Evolutionary conservation across 345 rosid genomes (phyloP).

Genomic region (Physaria fendleri): DNA sequence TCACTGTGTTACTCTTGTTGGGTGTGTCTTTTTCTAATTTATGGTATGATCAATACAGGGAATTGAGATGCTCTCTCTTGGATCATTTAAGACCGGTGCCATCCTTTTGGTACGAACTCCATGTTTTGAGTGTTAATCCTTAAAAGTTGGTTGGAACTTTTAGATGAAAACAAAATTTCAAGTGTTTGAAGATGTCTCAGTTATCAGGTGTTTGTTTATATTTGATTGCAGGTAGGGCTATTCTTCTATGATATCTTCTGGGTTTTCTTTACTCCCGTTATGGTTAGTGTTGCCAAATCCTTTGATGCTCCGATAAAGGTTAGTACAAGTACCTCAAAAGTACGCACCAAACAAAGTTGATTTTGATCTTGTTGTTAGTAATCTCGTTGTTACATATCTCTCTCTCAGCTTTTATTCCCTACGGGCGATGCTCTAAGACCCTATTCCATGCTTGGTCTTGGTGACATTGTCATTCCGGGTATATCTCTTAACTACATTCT

Average conservation of each 20-base stretch:
- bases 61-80: slow-evolving; percentile 98
- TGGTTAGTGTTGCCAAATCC: slow-evolving; percentile 99
- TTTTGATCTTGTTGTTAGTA: neutral
- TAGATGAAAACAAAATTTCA: neutral
- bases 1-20: too few relatives aligned
- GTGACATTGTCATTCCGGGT: slow-evolving; percentile 99
- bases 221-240: slow-evolving; percentile 71
- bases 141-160: neutral
- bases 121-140: neutral
- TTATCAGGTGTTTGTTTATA: neutral
- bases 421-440: slow-evolving; percentile 71
- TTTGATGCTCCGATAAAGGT: slow-evolving; percentile 99
- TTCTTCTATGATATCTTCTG: slow-evolving; percentile 96
- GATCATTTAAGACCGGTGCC: slow-evolving; percentile 96
- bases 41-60: slow-evolving; percentile 41
- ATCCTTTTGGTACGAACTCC: slow-evolving; percentile 69
- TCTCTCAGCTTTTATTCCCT: slow-evolving; percentile 84
- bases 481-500: slow-evolving; percentile 12
- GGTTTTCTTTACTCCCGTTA: slow-evolving; percentile 99
- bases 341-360: neutral
- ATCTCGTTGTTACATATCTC: neutral
- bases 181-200: neutral
- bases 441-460: slow-evolving; percentile 99
- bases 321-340: slow-evolving; percentile 21
- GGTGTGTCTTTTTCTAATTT: too few relatives aligned